Evolutionary conservation across 371 early-diverging fungal species (phyloP).

Genomic region (Saksenaea vasiformis): DNA sequence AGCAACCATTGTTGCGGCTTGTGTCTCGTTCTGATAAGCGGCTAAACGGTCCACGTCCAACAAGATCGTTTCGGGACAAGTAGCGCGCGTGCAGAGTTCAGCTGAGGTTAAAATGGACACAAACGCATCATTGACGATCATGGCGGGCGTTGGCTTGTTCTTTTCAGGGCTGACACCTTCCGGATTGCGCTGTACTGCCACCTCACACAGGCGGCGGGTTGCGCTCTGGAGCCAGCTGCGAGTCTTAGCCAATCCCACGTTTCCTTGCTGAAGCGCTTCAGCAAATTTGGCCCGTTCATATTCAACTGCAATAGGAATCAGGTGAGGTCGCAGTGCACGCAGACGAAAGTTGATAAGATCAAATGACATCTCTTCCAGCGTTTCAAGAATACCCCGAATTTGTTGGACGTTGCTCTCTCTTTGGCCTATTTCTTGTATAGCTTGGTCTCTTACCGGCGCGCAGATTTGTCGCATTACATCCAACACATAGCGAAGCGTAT

Average conservation of each 20-base stretch:
- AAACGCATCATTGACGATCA: conserved; percentile 66
- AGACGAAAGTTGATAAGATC: conserved; percentile 76
- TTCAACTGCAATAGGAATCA: conserved; percentile 65
- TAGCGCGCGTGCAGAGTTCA: conserved; percentile 3
- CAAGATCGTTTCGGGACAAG: conserved; percentile 71
- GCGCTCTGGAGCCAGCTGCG: conserved; percentile 58
- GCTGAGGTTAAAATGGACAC: conserved; percentile 53
- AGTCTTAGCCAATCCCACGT: conserved; percentile 51
- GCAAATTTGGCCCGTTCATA: conserved; percentile 74
- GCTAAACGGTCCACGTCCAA: conserved; percentile 66
- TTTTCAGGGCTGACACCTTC: conserved; percentile 46
- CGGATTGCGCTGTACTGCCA: conserved; percentile 61
- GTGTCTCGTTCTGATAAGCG: conserved; percentile 67
- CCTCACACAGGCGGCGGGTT: conserved; percentile 29
- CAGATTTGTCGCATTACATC: conserved; percentile 66
- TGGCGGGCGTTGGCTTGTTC: conserved; percentile 25
- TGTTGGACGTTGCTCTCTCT: conserved; percentile 30
- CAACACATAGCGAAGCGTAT: conserved; percentile 45
- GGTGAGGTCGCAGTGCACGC: conserved; percentile 61
- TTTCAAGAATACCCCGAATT: conserved; percentile 52
- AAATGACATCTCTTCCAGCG: conserved; percentile 71
- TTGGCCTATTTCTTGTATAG: conserved; percentile 43
- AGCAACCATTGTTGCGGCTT: conserved; percentile 67
- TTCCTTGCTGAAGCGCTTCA: conserved; percentile 35
- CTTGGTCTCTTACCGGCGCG: conserved; percentile 75